Base-by-base conservation (phyloP, 2,329 filamentous ascomycete species). In the Cryphonectria carpinicola region DNA sequence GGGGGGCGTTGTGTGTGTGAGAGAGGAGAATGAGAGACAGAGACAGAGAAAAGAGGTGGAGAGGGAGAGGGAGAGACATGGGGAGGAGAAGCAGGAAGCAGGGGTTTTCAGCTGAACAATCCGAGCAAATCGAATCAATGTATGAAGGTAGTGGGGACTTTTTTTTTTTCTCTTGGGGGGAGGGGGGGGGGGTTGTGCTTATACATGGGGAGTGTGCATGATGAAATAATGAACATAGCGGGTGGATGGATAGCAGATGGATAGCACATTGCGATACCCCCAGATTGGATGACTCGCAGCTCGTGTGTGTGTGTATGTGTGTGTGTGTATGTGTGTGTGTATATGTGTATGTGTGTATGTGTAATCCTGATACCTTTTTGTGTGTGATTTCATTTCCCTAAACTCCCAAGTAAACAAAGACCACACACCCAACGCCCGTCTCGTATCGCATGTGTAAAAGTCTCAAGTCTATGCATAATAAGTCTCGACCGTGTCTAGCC, bases 151-250 rank as follows among this genome's bases (percentile, higher is more conserved):
- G 37, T 11, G 49, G 35, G 14, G n/a, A 22, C 25, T n/a, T 4
- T 41, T 11, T 13, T 32, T 32, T 32, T 28, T 28, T 28, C 28
- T 28, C 2, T 28, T 1, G 28, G 28, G 32, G 32, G 32, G 3
- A 3, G 3, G 32, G 32, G 32, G 37, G 64, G 37, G 19, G 52
- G 52, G 22, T 13, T 39, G 25, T 28, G 65, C 39, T 13, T 58
- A 61, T 39, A 61, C 13, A 35, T 35, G 19, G 35, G 35, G 35
- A 39, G 54, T 32, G 54, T 58, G 54, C 54, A 32, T 58, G 25
- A 58, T 35, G 54, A 58, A 58, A 58, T 58, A 25, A 61, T 61
- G 58, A 39, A 61, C 58, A 61, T 61, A 61, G 22, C 19, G 11
- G 11, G 17, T 58, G 46, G 46, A 56, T 39, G 37, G 25, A 39